phyloP scores from a whole-genome alignment of 805 yeast species.

The Isabelozyma heimii region DNA sequence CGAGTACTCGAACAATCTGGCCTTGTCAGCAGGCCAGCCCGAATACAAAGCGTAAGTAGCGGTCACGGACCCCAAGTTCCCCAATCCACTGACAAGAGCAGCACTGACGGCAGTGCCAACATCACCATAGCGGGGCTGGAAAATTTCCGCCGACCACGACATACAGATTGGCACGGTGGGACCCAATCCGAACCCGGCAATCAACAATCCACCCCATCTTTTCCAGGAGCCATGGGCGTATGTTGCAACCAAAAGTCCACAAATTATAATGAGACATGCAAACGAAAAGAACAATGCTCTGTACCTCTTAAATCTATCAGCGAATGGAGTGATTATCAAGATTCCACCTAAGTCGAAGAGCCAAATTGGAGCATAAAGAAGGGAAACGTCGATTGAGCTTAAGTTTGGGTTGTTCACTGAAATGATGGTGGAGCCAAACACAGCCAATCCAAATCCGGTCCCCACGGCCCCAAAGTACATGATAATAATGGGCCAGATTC shows the following conservation, averaged over 20 bases:
- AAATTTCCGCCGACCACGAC: conserved; percentile 80
- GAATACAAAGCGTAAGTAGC: conserved; percentile 82
- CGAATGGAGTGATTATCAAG: conserved; percentile 71
- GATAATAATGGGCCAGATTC: conserved; percentile 77
- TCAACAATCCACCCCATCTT: conserved; percentile 73
- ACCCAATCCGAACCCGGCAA: conserved; percentile 85
- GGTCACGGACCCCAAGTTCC: conserved; percentile 81
- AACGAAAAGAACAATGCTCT: conserved; percentile 63
- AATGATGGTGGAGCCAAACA: conserved; percentile 79
- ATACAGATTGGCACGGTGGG: conserved; percentile 88
- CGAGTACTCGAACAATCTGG: conserved; percentile 60
- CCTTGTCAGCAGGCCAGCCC: conserved; percentile 82
- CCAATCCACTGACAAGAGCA: conserved; percentile 82
- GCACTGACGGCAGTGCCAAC: conserved; percentile 81
- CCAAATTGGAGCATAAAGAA: conserved; percentile 89
- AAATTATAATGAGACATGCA: conserved; percentile 65
- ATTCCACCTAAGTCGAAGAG: conserved; percentile 78
- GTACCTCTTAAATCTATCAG: conserved; percentile 60
- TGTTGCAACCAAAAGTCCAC: conserved; percentile 74
- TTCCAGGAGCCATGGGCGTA: conserved; percentile 74
- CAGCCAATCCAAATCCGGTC: conserved; percentile 83
- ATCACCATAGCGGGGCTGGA: conserved; percentile 70
- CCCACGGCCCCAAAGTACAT: conserved; percentile 95
- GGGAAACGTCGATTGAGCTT: conserved; percentile 65
- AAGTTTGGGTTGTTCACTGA: conserved; percentile 59